These are phyloP conservation scores for Xylaria scruposa DNA, from an alignment of 495 filamentous ascomycete species.

Conservation along the genomic window DNA sequence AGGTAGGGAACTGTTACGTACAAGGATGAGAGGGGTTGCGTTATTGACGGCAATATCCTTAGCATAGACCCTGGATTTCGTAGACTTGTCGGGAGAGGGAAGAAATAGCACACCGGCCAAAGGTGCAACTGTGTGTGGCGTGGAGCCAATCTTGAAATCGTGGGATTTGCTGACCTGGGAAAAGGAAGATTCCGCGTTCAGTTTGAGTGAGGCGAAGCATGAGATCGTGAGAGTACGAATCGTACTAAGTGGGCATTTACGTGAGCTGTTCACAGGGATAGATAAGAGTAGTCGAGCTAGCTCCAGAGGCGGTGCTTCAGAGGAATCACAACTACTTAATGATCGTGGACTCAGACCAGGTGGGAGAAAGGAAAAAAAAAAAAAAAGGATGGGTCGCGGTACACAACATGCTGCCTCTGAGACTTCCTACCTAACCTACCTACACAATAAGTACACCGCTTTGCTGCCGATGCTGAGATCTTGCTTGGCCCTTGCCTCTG, in stretches of 20 bases:
- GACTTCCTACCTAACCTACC: not conserved
- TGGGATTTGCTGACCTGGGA: not conserved
- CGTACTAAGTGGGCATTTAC: conserved; percentile 14
- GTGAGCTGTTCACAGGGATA: conserved; percentile 8
- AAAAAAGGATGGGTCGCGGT: not conserved
- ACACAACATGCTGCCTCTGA: conserved; percentile 4
- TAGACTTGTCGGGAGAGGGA: conserved; percentile 1
- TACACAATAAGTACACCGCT: conserved; percentile 10
- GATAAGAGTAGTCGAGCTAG: not conserved
- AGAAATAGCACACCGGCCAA: conserved; percentile 2
- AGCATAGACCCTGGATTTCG: not conserved
- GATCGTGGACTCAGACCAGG: conserved; percentile 4
- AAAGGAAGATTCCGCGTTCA: not conserved
- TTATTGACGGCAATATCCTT: not conserved
- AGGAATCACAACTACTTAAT: not conserved
- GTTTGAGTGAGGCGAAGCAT: conserved; percentile 14
- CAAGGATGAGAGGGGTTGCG: not conserved
- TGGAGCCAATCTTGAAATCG: not conserved
- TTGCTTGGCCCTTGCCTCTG: not conserved
- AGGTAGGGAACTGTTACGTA: not conserved
- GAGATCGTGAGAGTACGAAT: not conserved
- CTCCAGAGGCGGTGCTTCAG: conserved; percentile 17
- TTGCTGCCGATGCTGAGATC: not conserved
- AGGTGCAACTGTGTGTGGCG: conserved; percentile 17
- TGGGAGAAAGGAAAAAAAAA: not conserved